Conservation (phyloP, 2,329 filamentous ascomycete species). For the Pseudocercospora macadamiae region DNA sequence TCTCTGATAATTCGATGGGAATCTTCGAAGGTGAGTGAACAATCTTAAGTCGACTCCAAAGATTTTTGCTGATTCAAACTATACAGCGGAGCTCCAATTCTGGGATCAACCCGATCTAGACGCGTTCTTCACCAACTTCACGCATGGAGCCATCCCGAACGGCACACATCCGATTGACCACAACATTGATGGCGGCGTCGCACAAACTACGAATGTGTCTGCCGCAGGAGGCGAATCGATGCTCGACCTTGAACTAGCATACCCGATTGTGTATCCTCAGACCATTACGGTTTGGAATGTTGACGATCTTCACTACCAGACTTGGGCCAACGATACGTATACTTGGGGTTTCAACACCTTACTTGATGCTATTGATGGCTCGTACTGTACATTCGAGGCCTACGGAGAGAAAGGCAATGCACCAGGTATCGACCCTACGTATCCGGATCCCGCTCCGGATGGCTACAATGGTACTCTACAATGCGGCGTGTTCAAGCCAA, state of each 20-base stretch:
- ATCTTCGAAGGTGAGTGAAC: no score
- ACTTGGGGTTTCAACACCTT: conserved; percentile 45
- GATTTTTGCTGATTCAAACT: no score
- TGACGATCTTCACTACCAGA: conserved; percentile 51
- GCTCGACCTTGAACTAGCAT: conserved; percentile 54
- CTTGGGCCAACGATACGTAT: conserved; percentile 33
- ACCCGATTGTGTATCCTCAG: conserved; percentile 56
- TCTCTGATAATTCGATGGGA: conserved; percentile 24
- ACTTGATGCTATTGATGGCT: conserved; percentile 56
- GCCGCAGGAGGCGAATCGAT: conserved; percentile 45
- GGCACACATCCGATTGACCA: conserved; percentile 32
- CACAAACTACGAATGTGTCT: conserved; percentile 35
- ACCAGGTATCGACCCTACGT: conserved; percentile 31
- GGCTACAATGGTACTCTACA: conserved; percentile 54
- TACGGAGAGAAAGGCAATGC: conserved; percentile 45
- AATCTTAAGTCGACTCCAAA: no score
- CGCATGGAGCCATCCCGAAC: conserved; percentile 25
- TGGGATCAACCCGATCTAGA: conserved; percentile 32
- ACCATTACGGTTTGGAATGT: conserved; percentile 50
- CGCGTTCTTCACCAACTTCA: conserved; percentile 43
- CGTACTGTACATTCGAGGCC: conserved; percentile 53
- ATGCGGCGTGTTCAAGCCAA: conserved; percentile 53
- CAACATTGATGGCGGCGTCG: conserved; percentile 35
- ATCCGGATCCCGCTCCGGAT: conserved; percentile 51
- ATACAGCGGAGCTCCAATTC: conserved; percentile 20